These are phyloP conservation scores for Solanum neorickii DNA, from an alignment of 257 asterid genomes.

Conservation along the genomic window DNA sequence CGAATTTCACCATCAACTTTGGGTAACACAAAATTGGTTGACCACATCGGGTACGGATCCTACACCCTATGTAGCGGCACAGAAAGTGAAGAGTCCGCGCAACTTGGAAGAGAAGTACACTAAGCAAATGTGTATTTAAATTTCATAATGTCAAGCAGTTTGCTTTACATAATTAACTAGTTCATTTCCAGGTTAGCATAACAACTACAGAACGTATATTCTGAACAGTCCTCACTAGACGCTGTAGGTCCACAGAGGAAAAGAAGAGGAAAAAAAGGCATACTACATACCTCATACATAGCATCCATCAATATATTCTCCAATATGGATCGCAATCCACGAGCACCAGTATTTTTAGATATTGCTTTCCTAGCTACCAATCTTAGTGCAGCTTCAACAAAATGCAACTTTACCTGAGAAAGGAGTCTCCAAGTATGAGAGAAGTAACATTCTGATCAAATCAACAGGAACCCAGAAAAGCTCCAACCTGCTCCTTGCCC, in stretches of 20 bases:
- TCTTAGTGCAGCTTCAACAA: constrained; percentile 80
- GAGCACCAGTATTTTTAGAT: constrained; percentile 90
- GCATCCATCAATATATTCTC: constrained; percentile 93
- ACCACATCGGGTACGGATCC: not conserved
- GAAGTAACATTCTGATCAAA: not conserved
- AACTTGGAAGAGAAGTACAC: not conserved
- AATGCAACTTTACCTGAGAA: constrained; percentile 83
- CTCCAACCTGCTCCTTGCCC: not conserved
- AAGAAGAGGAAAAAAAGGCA: not conserved
- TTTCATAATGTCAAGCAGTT: not conserved
- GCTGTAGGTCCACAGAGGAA: not conserved
- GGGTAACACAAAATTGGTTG: not conserved
- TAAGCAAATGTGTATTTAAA: not conserved
- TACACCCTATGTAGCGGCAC: not conserved
- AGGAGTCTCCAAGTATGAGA: not conserved
- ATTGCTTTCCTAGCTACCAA: constrained; percentile 78
- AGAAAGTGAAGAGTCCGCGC: not conserved
- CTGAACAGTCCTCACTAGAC: not conserved
- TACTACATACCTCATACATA: constrained; percentile 77
- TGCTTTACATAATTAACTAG: not conserved
- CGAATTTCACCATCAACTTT: not conserved
- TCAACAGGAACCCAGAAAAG: not conserved
- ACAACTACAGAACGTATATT: not conserved
- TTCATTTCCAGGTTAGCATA: not conserved
- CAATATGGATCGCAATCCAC: constrained; percentile 85